Conservation (phyloP, 371 early-diverging fungal species). For the Amoeboradix gromovi region DNA sequence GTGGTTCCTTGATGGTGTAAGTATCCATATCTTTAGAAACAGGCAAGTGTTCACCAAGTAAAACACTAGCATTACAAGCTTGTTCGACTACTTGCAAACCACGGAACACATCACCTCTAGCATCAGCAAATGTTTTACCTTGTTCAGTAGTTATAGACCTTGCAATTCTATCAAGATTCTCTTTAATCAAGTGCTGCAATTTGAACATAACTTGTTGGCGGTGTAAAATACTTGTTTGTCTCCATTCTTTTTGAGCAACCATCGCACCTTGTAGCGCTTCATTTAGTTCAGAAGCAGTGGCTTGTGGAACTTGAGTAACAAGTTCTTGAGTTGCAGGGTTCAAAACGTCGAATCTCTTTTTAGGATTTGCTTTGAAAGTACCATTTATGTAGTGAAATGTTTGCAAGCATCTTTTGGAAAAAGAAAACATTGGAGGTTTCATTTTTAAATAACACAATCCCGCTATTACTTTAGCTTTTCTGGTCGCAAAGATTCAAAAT, state of each 20-base stretch:
- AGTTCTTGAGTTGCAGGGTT: slow-evolving; percentile 91
- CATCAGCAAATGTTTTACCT: slow-evolving; percentile 79
- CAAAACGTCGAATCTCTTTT: slow-evolving; percentile 56
- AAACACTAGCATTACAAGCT: slow-evolving; percentile 42
- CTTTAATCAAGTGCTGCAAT: slow-evolving; percentile 50
- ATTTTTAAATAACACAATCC: too few species aligned
- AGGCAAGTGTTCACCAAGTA: slow-evolving; percentile 49
- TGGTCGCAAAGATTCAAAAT: too few species aligned
- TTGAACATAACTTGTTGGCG: slow-evolving; percentile 65
- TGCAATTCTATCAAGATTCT: slow-evolving; percentile 54
- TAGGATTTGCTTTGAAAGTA: slow-evolving; percentile 53
- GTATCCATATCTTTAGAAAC: slow-evolving; percentile 82
- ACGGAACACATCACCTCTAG: slow-evolving; percentile 62
- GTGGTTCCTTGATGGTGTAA: slow-evolving; percentile 66
- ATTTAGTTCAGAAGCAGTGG: slow-evolving; percentile 51
- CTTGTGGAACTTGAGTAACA: slow-evolving; percentile 57
- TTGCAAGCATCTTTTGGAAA: neutral
- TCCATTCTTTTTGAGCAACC: slow-evolving; percentile 61
- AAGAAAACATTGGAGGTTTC: neutral
- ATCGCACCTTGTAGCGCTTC: slow-evolving; percentile 42
- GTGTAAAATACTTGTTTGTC: slow-evolving; percentile 43
- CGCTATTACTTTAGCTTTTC: too few species aligned
- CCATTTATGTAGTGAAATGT: slow-evolving; percentile 43
- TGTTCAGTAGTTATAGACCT: slow-evolving; percentile 59
- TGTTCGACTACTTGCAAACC: slow-evolving; percentile 58